Conservation (phyloP, 1,284 basidiomycete species). For the Cystobasidium sp. region DNA sequence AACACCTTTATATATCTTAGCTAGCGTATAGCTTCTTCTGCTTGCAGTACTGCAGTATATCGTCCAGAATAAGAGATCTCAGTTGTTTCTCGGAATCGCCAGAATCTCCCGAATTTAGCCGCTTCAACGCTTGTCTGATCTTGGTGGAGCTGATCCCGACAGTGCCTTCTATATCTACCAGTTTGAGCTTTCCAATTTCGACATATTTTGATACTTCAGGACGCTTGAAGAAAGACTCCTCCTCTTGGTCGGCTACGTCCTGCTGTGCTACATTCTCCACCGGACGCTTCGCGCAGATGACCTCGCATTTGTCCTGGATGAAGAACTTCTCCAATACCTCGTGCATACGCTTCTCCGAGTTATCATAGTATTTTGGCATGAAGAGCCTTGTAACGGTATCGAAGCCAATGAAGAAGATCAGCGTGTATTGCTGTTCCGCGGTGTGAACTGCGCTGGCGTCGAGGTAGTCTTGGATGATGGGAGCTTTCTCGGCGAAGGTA, state of each 20-base stretch:
- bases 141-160: constrained; percentile 64
- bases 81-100: constrained; percentile 5
- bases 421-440: constrained; percentile 10
- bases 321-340: constrained; percentile 68
- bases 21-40: background rate
- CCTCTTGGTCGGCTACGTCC: constrained; percentile 54
- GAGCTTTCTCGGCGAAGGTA: constrained; percentile 44
- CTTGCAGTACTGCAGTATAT: constrained; percentile 16
- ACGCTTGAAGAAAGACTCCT: constrained; percentile 56
- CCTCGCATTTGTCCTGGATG: constrained; percentile 62
- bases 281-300: constrained; percentile 72
- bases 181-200: constrained; percentile 61
- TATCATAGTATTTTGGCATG: constrained; percentile 74
- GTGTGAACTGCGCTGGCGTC: constrained; percentile 45
- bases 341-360: constrained; percentile 64
- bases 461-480: constrained; percentile 32
- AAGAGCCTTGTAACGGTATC: constrained; percentile 89
- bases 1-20: background rate
- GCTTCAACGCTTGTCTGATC: constrained; percentile 5
- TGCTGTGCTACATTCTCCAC: constrained; percentile 48
- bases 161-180: constrained; percentile 67
- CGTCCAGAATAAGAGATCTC: background rate
- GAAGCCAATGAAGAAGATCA: constrained; percentile 62
- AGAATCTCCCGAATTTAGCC: background rate
- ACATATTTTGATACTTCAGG: constrained; percentile 63